Conservation (phyloP, 495 filamentous ascomycete genomes). For the Podospora pseudocomata region DNA sequence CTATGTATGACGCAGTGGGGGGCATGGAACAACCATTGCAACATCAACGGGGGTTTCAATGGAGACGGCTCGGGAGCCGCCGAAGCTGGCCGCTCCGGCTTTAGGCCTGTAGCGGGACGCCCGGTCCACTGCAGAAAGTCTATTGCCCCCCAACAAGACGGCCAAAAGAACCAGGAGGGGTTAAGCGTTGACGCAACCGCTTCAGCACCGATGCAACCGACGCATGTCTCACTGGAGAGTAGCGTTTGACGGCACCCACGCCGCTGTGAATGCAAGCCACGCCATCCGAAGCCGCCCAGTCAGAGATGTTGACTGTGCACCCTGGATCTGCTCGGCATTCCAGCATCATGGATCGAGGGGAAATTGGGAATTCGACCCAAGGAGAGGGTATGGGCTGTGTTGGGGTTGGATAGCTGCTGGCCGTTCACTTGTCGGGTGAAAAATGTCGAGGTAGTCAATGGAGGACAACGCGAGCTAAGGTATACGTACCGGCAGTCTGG, state of each 20-base stretch:
- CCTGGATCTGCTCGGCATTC: background rate
- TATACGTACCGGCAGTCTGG: background rate
- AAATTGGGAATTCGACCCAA: background rate
- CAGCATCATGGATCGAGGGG: background rate
- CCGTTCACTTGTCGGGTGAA: background rate
- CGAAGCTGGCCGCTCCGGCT: slow-evolving; percentile 1
- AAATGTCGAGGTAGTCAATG: background rate
- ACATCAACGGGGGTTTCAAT: background rate
- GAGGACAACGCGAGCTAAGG: background rate
- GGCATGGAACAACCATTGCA: slow-evolving; percentile 6
- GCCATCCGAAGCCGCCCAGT: background rate
- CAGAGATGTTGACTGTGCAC: background rate
- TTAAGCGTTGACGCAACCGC: background rate
- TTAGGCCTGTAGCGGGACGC: background rate
- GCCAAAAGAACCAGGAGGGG: background rate
- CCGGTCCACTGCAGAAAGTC: background rate
- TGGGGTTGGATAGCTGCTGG: background rate
- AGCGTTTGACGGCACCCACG: background rate
- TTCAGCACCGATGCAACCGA: slow-evolving; percentile 7
- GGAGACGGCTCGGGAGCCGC: slow-evolving; percentile 3
- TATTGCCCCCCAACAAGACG: background rate
- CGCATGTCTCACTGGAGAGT: slow-evolving; percentile 14
- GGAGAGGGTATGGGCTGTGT: background rate
- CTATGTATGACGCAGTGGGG: slow-evolving; percentile 22
- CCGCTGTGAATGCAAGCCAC: slow-evolving; percentile 10